Evolutionary conservation across 192 early-diverging fungal genomes (phyloP), one percentile per base, ranked within the genome.

Genomic region (Coemansia sp.): DNA sequence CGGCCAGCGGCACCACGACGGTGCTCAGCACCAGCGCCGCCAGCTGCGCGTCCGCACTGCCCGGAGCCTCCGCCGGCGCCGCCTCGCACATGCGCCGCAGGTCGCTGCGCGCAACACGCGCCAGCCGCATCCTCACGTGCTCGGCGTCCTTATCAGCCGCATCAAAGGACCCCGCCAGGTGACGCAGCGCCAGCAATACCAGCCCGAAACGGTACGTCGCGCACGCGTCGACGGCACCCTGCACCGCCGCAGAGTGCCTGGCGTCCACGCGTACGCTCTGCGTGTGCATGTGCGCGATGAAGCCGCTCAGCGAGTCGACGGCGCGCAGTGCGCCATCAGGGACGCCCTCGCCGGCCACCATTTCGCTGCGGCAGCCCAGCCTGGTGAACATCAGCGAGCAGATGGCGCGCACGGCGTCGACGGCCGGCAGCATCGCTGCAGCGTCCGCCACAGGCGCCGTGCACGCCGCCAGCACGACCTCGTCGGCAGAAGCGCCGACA

Each of bases 361-460:
- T 18, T 38, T 30, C 8, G 49, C 57, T 0, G 53, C 19, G 2
- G 42, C 46, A 7, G 58, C 42, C 19, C 51, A 44, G 13, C 68
- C 54, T 15, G 71, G 74, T 67, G 37, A 57, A 58, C 1, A 77
- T 37, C 6, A 77, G 59, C 15, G 74, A 60, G 46, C 64, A 71
- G 2, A 71, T 61, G 6, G 57, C 49, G 15, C 44, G 46, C 3
- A 61, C 41, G 3, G 69, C 61, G 43, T 78, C 65, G 15, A 55
- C 57, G 13, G 65, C 64, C 52, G 14, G n/a, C 19, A 7, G 38
- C 53, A 54, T 11, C 1, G 15, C 22, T 1, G 25, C 34, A 15
- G 10, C 48, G 17, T 8, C n/a, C 17, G 8, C 17, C 2, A 2
- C 15, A 12, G 22, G 22, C 22, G 9, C 19, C 53, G 8, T 8